Base-by-base conservation (phyloP, 768 basidiomycete genomes). In the Rickenella mellea region DNA sequence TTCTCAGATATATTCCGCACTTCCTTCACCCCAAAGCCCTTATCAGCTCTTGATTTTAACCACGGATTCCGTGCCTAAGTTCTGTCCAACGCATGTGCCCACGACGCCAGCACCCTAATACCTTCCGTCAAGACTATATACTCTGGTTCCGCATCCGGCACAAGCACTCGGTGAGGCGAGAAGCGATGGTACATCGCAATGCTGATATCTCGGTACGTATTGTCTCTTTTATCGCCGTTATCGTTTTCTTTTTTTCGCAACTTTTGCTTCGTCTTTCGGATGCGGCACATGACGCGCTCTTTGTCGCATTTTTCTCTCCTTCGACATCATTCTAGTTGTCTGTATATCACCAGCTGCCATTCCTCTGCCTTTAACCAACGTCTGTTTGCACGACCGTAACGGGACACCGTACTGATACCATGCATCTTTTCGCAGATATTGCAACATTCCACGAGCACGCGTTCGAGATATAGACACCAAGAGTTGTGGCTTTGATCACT, bases 381-480 rank as follows among this genome's bases (percentile, higher is more conserved):
- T n/a, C n/a, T n/a, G n/a, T n/a, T n/a, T n/a, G n/a, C n/a, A n/a
- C n/a, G n/a, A n/a, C n/a, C n/a, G n/a, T n/a, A n/a, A n/a, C n/a
- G n/a, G n/a, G n/a, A n/a, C n/a, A n/a, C n/a, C n/a, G n/a, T n/a
- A n/a, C n/a, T n/a, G n/a, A n/a, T n/a, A n/a, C n/a, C n/a, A n/a
- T n/a, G n/a, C n/a, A n/a, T 22, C 29, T 28, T 36, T 38, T 35
- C 41, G 28, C 51, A 82, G 86, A 58, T 90, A 90, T 57, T 84
- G 84, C 12, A 87, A 89, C 55, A 80, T 87, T 20, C 83, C 88
- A 9, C 76, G 87, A 39, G 83, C 85, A 1, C 69, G 88, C 17
- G 88, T 89, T 35, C 76, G 87, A 44, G 87, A 90, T 51, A 84
- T 88, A 82, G 90, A 91, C 55, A 89, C 86, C 21, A 91, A 91